Evolutionary conservation across 2,329 filamentous ascomycete genomes (phyloP).

Genomic region (Pseudophaeomoniella oleicola): DNA sequence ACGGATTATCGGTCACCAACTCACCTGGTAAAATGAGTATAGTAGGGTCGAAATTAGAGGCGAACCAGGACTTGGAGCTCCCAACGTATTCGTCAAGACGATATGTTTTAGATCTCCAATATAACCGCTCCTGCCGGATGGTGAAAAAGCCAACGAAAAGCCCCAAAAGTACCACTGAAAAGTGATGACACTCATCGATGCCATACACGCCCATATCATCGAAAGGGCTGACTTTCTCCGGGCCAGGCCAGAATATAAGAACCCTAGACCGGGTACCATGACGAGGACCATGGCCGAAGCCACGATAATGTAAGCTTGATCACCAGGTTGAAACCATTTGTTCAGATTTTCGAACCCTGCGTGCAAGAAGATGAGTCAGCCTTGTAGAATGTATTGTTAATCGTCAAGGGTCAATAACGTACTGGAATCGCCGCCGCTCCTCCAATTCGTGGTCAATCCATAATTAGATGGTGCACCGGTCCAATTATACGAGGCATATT

Average conservation of each 20-base stretch:
- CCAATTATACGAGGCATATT: conserved; percentile 36
- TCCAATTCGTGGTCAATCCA: conserved; percentile 33
- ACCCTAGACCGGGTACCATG: conserved; percentile 93
- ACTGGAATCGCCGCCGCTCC: conserved; percentile 66
- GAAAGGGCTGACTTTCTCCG: conserved; percentile 93
- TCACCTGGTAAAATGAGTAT: conserved; percentile 84
- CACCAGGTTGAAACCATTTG: conserved; percentile 85
- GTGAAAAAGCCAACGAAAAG: conserved; percentile 85
- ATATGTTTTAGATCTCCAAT: conserved; percentile 87
- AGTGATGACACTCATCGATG: conserved; percentile 73
- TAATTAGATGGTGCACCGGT: conserved; percentile 29
- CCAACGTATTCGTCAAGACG: conserved; percentile 73
- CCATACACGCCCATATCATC: conserved; percentile 96
- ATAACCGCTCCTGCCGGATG: conserved; percentile 67
- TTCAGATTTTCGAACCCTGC: conserved; percentile 75
- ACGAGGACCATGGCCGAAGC: conserved; percentile 83
- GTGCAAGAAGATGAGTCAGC: neutral
- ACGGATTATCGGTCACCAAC: too few relatives aligned
- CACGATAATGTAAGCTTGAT: conserved; percentile 87
- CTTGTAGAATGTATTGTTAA: conserved; percentile 3
- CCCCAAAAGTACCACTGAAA: conserved; percentile 99
- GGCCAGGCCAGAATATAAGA: conserved; percentile 95
- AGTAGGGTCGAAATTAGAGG: conserved; percentile 78
- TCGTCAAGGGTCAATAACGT: conserved; percentile 24
- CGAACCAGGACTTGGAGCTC: conserved; percentile 71